phyloP scores from a whole-genome alignment of 305 asterid genomes.

The Striga hermonthica region DNA sequence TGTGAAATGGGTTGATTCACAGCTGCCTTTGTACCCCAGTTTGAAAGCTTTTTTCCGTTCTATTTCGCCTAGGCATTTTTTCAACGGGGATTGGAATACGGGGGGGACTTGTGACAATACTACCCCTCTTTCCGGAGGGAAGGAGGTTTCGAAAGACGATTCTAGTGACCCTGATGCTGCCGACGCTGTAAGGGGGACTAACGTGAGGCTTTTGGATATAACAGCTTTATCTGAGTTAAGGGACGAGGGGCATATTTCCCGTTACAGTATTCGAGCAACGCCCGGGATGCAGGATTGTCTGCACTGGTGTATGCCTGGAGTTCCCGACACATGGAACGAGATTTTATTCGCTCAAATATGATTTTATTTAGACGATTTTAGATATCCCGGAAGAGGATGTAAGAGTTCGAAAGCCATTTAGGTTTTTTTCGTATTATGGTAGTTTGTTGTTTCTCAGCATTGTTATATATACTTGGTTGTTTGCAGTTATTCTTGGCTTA shows the following conservation, averaged over 20 bases:
- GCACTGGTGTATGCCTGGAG: slow-evolving; percentile 97
- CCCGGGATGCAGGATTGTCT: slow-evolving; percentile 85
- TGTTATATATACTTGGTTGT: background rate
- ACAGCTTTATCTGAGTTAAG: slow-evolving; percentile 77
- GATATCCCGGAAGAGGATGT: background rate
- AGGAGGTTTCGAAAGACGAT: slow-evolving; percentile 62
- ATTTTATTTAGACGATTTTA: background rate
- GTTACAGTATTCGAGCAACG: slow-evolving; percentile 72
- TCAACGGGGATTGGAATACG: slow-evolving; percentile 93
- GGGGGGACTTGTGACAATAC: slow-evolving; percentile 97
- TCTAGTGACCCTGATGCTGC: slow-evolving; percentile 69
- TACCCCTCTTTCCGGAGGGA: slow-evolving; percentile 58
- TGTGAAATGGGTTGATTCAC: slow-evolving; percentile 71
- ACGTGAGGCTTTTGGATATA: slow-evolving; percentile 63
- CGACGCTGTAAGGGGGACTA: slow-evolving; percentile 67
- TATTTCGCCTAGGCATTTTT: slow-evolving; percentile 83
- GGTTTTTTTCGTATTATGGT: background rate
- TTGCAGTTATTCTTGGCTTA: background rate
- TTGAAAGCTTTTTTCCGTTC: slow-evolving; percentile 68
- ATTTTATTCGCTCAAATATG: slow-evolving; percentile 65
- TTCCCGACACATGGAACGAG: slow-evolving; percentile 96
- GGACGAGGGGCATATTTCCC: slow-evolving; percentile 91
- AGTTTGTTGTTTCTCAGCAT: background rate
- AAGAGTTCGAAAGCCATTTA: background rate
- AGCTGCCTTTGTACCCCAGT: slow-evolving; percentile 64